Evolutionary conservation across 2,329 filamentous ascomycete species (phyloP), one percentile per base, ranked within the genome.

Genomic region (Pseudogymnoascus sp.): DNA sequence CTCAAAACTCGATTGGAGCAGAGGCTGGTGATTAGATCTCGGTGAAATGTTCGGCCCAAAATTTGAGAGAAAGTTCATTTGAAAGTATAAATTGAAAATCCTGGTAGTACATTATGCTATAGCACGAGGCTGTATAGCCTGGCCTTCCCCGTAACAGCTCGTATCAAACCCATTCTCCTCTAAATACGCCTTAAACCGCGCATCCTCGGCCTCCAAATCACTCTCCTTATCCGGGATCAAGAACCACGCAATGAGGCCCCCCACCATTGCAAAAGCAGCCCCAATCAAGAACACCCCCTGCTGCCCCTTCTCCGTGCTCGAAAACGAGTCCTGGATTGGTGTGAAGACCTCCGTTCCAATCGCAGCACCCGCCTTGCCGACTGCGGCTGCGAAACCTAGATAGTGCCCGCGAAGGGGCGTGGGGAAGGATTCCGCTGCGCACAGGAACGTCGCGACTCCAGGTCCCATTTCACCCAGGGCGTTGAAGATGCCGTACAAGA

Each of bases 221-320:
- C 71, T 69, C 25, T 71, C 72, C 35, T 75, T 74, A 60, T 80
- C 74, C 0, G 78, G 78, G 35, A 81, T 77, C 4, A 81, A 66
- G 35, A 77, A 75, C 67, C 75, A 76, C 1, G 75, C 71, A 33
- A 78, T 70, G 2, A 78, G 38, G 0, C 74, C 76, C 6, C 80
- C 80, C 1, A 78, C 66, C 0, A 77, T 70, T 0, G 78, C 76
- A 67, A 82, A 81, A 0, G 71, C 78, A 1, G 76, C 75, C 0
- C 79, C 80, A 60, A 82, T 79, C 15, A 82, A 69, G 63, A 82
- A 82, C 0, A 76, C 76, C 0, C 73, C 77, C 61, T 80, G 78
- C 41, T 80, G 72, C 0, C 79, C 79, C 64, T 78, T 76, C 8
- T 73, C 67, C 0, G 73, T 69, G 25, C 76, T 71, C 25, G 72